Conservation (phyloP, 1,284 basidiomycete genomes). For the Boletellus sp. region DNA sequence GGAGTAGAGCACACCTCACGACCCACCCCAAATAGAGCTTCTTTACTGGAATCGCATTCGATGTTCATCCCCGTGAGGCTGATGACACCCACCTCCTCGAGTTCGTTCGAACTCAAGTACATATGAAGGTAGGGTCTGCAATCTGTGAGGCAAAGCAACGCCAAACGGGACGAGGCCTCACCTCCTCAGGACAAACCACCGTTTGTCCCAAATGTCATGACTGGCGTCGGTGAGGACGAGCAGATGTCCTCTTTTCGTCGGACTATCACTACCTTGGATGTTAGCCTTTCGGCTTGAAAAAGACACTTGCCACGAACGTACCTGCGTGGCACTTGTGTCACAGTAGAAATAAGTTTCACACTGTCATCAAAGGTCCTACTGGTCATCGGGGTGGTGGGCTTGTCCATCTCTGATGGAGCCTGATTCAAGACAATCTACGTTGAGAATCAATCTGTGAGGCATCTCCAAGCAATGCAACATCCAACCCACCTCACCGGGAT, state of each 20-base stretch:
- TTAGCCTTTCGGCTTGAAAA: constrained; percentile 1
- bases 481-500: constrained; percentile 63
- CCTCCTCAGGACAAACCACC: constrained; percentile 89
- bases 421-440: constrained; percentile 74
- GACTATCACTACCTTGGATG: constrained; percentile 56
- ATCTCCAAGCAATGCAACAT: neutral
- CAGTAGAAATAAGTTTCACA: constrained; percentile 67
- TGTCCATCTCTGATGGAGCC: constrained; percentile 52
- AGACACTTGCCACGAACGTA: constrained; percentile 32
- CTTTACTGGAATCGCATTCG: constrained; percentile 84
- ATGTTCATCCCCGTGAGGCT: constrained; percentile 84
- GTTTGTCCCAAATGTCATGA: constrained; percentile 76
- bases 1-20: neutral
- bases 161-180: constrained; percentile 32
- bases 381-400: constrained; percentile 30
- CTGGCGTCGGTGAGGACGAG: constrained; percentile 77
- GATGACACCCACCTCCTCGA: constrained; percentile 82
- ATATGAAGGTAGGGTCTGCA: constrained; percentile 85
- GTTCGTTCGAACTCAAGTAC: constrained; percentile 77
- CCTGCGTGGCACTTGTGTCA: constrained; percentile 71
- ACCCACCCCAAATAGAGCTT: constrained; percentile 80
- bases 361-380: constrained; percentile 42
- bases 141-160: neutral
- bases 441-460: constrained; percentile 3
- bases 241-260: constrained; percentile 83